phyloP scores from a whole-genome alignment of 2,329 filamentous ascomycete species.

The Bipolaris sorokiniana region DNA sequence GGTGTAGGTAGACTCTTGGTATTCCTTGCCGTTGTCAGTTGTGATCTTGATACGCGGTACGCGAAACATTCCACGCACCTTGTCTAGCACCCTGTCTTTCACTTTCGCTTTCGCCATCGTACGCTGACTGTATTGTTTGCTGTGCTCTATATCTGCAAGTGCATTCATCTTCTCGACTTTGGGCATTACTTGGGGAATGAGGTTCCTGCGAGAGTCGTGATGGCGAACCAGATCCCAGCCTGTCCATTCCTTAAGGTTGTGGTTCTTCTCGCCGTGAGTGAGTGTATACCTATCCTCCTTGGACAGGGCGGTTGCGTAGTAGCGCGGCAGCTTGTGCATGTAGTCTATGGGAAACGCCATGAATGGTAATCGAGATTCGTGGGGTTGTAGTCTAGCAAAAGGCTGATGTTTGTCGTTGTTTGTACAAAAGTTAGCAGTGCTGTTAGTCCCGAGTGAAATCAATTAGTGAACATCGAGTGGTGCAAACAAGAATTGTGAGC shows the following conservation, averaged over 20 bases:
- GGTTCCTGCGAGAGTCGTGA: conserved; percentile 15
- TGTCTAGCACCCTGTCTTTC: neutral
- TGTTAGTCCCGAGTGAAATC: neutral
- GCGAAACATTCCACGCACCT: conserved; percentile 17
- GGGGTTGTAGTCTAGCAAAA: neutral
- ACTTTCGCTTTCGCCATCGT: neutral
- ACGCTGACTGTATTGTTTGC: conserved; percentile 16
- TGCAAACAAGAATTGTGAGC: neutral
- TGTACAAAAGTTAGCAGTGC: neutral
- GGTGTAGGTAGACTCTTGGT: conserved; percentile 2
- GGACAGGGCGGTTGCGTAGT: conserved; percentile 30
- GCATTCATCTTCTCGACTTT: conserved; percentile 12
- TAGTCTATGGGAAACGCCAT: conserved; percentile 6
- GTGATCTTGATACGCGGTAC: conserved; percentile 15
- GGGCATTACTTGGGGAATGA: conserved; percentile 16
- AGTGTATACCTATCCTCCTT: conserved; percentile 25
- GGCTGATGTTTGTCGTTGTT: conserved; percentile 5
- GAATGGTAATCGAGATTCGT: neutral
- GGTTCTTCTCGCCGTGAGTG: conserved; percentile 22
- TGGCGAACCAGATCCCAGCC: conserved; percentile 12
- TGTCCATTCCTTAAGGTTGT: conserved; percentile 29
- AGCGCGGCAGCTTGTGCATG: conserved; percentile 17
- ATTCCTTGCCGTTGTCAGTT: conserved; percentile 2
- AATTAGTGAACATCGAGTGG: neutral
- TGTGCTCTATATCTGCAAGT: conserved; percentile 16